Conservation (phyloP, 2,329 filamentous ascomycete species). For the Cordyceps militaris region DNA sequence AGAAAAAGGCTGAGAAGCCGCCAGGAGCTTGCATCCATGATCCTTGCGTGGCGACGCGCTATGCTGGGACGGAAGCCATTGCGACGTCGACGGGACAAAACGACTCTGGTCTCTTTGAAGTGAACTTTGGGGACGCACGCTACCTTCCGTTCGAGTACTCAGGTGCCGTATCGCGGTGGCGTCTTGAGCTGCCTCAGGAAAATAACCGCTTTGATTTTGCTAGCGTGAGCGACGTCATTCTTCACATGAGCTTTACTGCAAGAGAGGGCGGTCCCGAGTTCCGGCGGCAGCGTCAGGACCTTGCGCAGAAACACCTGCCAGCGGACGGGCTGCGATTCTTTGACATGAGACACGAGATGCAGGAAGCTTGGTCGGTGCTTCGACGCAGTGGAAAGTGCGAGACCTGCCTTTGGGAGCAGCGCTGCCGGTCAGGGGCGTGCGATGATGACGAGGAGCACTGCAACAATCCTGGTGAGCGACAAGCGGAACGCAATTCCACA, state of each 20-base stretch:
- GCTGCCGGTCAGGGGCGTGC: neutral
- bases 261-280: constrained; percentile 21
- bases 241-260: constrained; percentile 30
- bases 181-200: constrained; percentile 23
- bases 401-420: neutral
- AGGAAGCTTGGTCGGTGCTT: constrained; percentile 4
- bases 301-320: constrained; percentile 5
- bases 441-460: neutral
- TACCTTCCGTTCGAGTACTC: constrained; percentile 32
- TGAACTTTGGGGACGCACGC: constrained; percentile 23
- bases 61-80: constrained; percentile 11
- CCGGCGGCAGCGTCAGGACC: neutral
- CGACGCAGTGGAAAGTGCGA: neutral
- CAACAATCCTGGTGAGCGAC: neutral
- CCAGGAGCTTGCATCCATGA: neutral
- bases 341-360: constrained; percentile 8
- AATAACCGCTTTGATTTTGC: constrained; percentile 26
- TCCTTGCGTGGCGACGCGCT: constrained; percentile 3
- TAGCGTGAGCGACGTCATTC: constrained; percentile 26
- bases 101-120: constrained; percentile 30
- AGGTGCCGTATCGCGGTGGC: constrained; percentile 27
- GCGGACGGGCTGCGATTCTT: constrained; percentile 4
- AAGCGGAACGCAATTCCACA: neutral
- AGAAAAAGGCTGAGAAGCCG: neutral
- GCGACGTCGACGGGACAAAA: constrained; percentile 10